Conservation (phyloP, 225 moss, liverwort and hornwort genomes). For the Sphagnum tenellum region DNA sequence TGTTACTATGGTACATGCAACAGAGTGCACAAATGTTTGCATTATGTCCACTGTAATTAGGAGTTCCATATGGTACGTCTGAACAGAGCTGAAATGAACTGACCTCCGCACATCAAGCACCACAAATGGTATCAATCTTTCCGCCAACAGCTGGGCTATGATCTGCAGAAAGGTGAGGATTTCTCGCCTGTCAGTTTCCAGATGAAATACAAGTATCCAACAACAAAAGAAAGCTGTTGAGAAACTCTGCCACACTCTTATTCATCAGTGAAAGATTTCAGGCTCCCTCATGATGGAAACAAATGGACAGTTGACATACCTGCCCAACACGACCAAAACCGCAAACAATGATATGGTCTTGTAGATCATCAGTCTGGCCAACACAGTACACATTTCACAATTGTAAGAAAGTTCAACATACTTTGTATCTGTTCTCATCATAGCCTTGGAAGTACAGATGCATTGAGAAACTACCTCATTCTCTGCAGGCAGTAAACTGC, state of each 20-base stretch:
- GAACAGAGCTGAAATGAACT: neutral
- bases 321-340: constrained; percentile 99
- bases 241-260: too few species aligned
- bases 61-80: too few species aligned
- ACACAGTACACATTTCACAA: neutral
- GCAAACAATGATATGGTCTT: constrained; percentile 90
- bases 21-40: too few species aligned
- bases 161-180: constrained; percentile 39
- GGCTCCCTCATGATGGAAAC: too few species aligned
- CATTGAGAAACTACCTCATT: constrained; percentile 56
- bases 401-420: too few species aligned
- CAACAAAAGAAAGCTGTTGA: neutral
- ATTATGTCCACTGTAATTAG: too few species aligned
- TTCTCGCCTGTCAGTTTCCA: too few species aligned
- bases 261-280: too few species aligned
- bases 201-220: neutral
- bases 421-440: too few species aligned
- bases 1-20: too few species aligned
- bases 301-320: constrained; percentile 23
- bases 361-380: constrained; percentile 95
- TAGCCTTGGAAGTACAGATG: too few species aligned
- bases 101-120: constrained; percentile 96
- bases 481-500: constrained; percentile 83
- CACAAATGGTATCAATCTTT: constrained; percentile 93
- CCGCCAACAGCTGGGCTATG: constrained; percentile 88